Conservation (phyloP, 257 asterid species). For the Asclepias syriaca region DNA sequence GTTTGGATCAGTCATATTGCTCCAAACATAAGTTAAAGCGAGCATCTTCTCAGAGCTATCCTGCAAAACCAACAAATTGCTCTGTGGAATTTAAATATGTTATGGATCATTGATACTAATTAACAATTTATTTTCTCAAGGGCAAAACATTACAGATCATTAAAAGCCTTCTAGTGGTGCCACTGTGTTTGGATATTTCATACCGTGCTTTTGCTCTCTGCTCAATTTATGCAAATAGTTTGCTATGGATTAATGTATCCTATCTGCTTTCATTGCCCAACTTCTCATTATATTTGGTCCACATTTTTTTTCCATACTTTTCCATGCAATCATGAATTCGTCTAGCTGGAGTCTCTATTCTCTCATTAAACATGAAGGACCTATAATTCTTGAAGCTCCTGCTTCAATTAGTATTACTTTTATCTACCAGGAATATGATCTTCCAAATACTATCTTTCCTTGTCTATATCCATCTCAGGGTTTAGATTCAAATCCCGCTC, state of each 20-base stretch:
- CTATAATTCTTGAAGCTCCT: background rate
- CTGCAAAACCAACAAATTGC: constrained; percentile 29
- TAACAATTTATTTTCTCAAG: background rate
- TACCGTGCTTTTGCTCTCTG: background rate
- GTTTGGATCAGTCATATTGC: constrained; percentile 53
- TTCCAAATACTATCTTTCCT: background rate
- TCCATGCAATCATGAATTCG: background rate
- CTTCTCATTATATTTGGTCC: background rate
- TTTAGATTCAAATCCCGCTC: background rate
- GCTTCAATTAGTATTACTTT: no score
- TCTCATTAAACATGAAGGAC: background rate
- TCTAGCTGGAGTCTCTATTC: background rate
- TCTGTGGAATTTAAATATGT: background rate
- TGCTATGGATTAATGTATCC: background rate
- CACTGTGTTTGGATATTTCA: background rate
- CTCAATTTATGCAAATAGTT: background rate
- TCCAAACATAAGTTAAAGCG: constrained; percentile 60
- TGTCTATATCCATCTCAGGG: background rate
- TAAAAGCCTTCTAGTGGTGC: background rate
- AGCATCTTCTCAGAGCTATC: constrained; percentile 51
- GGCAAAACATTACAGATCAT: background rate
- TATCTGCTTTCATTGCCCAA: background rate
- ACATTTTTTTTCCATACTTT: background rate
- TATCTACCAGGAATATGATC: background rate
- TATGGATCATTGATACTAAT: background rate